phyloP scores from a whole-genome alignment of 2,329 filamentous ascomycete genomes.

The Nothomitra cinnamomea region DNA sequence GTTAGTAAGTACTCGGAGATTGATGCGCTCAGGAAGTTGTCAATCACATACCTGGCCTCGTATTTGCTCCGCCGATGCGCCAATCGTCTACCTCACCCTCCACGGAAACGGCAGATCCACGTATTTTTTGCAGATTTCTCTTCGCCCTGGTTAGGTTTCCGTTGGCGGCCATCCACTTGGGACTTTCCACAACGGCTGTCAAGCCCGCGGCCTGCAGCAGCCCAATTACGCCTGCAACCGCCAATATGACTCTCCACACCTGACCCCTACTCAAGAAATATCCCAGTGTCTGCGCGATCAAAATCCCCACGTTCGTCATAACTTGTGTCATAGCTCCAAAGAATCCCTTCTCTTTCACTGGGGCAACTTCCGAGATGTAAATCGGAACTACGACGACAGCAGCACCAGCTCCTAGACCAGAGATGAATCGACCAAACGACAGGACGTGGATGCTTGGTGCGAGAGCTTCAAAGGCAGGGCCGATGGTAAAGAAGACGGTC shows the following conservation, averaged over 20 bases:
- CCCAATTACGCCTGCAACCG: conserved; percentile 51
- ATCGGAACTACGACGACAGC: conserved; percentile 86
- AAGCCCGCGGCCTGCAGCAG: conserved; percentile 50
- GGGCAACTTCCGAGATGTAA: conserved; percentile 85
- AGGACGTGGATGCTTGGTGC: conserved; percentile 50
- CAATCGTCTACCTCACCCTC: conserved; percentile 16
- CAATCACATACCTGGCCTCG: conserved; percentile 18
- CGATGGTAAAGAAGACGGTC: conserved; percentile 56
- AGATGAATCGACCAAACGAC: conserved; percentile 57
- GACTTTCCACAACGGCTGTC: conserved; percentile 70
- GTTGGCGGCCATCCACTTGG: conserved; percentile 64
- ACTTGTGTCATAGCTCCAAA: conserved; percentile 79
- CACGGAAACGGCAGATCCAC: not conserved
- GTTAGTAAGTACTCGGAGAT: conserved; percentile 3
- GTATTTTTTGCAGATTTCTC: conserved; percentile 3
- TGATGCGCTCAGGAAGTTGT: too few species aligned
- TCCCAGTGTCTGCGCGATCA: conserved; percentile 67
- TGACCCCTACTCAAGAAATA: conserved; percentile 70
- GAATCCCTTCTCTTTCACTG: conserved; percentile 54
- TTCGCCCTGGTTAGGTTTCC: conserved; percentile 23
- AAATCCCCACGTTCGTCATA: conserved; percentile 81
- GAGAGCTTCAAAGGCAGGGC: conserved; percentile 59
- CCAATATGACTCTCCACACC: conserved; percentile 73
- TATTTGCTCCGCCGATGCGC: conserved; percentile 19
- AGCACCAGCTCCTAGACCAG: conserved; percentile 72